Evolutionary conservation across 768 basidiomycete species (phyloP).

Genomic region (Lyophyllum atratum): DNA sequence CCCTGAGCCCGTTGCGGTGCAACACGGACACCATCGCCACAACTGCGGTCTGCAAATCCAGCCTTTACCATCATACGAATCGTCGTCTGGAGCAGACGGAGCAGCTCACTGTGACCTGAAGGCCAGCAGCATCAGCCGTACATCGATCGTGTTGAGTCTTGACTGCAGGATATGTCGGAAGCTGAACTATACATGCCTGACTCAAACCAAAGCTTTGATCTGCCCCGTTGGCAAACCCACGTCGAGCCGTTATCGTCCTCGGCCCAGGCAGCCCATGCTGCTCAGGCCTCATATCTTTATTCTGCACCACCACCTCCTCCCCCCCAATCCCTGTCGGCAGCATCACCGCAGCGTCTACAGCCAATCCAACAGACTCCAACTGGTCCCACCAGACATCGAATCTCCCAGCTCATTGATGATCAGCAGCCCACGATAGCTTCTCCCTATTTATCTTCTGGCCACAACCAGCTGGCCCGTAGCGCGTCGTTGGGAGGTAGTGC

Average conservation of each 20-base stretch:
- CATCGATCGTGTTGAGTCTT: constrained; percentile 14
- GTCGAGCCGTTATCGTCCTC: constrained; percentile 54
- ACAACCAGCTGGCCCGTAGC: constrained; percentile 63
- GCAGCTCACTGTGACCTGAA: constrained; percentile 4
- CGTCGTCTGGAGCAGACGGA: constrained; percentile 3
- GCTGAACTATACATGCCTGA: constrained; percentile 76
- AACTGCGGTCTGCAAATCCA: constrained; percentile 8
- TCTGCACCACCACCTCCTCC: constrained; percentile 58
- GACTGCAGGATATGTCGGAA: constrained; percentile 60
- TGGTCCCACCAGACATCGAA: constrained; percentile 48
- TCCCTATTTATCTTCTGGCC: constrained; percentile 52
- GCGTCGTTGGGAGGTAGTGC: constrained; percentile 60
- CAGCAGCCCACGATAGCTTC: constrained; percentile 45
- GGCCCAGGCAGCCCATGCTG: constrained; percentile 53
- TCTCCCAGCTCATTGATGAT: constrained; percentile 70
- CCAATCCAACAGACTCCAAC: constrained; percentile 52
- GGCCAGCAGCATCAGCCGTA: constrained; percentile 17
- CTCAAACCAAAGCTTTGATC: constrained; percentile 81
- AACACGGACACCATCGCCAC: constrained; percentile 13
- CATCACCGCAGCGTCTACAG: constrained; percentile 49
- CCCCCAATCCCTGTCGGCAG: constrained; percentile 38
- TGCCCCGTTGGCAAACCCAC: constrained; percentile 75
- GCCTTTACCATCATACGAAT: constrained; percentile 9
- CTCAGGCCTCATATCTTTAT: constrained; percentile 54
- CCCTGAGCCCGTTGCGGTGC: constrained; percentile 21